Evolutionary conservation across 768 basidiomycete genomes (phyloP).

Genomic region (Amanita pseudoporphyria): DNA sequence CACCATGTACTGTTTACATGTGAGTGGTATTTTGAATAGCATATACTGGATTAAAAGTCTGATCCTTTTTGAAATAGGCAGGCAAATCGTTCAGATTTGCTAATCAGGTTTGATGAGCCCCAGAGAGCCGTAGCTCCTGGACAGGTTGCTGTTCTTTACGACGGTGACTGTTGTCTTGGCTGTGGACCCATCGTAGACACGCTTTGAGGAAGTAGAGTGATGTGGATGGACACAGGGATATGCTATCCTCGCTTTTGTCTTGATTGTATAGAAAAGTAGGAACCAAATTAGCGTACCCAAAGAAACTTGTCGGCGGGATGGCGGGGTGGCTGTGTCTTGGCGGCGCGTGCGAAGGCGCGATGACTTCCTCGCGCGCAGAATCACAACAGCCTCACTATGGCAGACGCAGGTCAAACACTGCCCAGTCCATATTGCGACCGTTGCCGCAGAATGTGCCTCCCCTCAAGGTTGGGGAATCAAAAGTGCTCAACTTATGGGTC

Average conservation of each 20-base stretch:
- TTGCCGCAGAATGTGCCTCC: conserved; percentile 28
- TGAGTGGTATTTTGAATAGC: conserved; percentile 17
- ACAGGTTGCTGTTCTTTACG: conserved; percentile 71
- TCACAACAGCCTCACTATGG: conserved; percentile 47
- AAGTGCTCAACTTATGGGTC: conserved; percentile 63
- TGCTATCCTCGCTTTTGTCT: too few species aligned
- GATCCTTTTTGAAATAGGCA: conserved; percentile 12
- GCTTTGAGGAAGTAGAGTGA: not conserved
- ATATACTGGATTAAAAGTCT: not conserved
- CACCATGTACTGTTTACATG: conserved; percentile 44
- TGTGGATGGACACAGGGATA: too few species aligned
- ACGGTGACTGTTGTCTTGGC: conserved; percentile 73
- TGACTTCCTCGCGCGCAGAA: conserved; percentile 56
- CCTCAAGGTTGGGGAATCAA: conserved; percentile 53
- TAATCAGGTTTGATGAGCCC: conserved; percentile 41
- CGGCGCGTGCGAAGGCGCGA: conserved; percentile 17
- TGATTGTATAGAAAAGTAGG: too few species aligned
- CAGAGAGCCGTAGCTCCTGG: conserved; percentile 68
- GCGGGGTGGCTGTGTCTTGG: conserved; percentile 6
- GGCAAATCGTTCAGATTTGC: conserved; percentile 11
- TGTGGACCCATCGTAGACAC: conserved; percentile 54
- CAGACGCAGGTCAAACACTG: conserved; percentile 67
- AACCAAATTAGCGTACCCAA: too few species aligned
- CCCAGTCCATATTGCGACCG: conserved; percentile 52
- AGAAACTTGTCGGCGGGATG: too few species aligned